These are phyloP conservation scores for Cercospora sp. DNA, from an alignment of 2,329 filamentous ascomycete genomes.

Conservation along the genomic window DNA sequence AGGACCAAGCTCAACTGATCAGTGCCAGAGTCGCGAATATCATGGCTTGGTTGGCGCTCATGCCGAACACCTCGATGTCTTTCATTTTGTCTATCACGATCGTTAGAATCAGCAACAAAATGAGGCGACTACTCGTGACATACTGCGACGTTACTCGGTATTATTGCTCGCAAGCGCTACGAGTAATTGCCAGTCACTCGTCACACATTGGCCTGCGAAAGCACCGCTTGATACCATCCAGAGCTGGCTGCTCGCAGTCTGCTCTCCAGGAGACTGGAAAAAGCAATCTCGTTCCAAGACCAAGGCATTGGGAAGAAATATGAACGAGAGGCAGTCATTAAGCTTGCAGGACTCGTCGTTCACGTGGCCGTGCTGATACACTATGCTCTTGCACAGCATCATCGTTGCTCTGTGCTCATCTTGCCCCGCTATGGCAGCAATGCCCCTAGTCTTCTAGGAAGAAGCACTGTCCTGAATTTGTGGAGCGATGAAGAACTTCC, in stretches of 20 bases:
- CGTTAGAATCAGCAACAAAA: too few species aligned
- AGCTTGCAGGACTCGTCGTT: background rate
- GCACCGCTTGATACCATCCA: too few species aligned
- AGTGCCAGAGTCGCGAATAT: background rate
- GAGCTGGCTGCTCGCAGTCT: background rate
- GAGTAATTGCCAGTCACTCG: too few species aligned
- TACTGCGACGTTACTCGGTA: too few species aligned
- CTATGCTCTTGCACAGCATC: background rate
- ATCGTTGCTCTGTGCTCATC: background rate
- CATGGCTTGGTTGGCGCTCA: too few species aligned
- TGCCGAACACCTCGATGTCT: too few species aligned
- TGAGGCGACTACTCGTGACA: too few species aligned
- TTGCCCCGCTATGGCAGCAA: background rate
- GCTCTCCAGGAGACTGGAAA: background rate
- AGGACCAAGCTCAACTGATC: background rate
- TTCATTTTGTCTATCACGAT: too few species aligned
- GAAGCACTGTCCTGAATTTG: background rate
- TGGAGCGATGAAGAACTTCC: background rate
- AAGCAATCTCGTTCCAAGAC: background rate
- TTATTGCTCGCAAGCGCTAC: too few species aligned
- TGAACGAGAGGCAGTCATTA: background rate
- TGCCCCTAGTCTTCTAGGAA: background rate
- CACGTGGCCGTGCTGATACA: background rate
- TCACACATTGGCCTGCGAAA: too few species aligned
- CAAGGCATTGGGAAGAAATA: background rate